Evolutionary conservation across 2,329 filamentous ascomycete species (phyloP), one percentile per base, ranked within the genome.

Genomic region (Westerdykella aurantiaca): DNA sequence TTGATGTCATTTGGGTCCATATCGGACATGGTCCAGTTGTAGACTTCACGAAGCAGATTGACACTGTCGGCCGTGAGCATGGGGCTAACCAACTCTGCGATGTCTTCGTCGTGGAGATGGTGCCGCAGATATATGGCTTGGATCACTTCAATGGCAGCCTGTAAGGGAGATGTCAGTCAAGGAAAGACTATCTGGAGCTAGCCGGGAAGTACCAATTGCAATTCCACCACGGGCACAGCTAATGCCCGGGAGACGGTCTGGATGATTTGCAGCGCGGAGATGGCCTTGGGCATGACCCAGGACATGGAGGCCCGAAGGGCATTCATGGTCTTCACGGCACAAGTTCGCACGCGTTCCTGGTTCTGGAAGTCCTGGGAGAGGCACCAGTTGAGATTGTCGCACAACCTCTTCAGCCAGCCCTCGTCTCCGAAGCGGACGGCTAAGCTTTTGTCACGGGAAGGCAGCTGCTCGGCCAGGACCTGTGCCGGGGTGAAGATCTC

Each of bases 401-500:
- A 84, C 41, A 94, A 77, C 55, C 91, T 82, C 43, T 78, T 75
- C 25, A 97, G 75, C 93, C 93, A 98, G 14, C 93, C 94, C 53
- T 95, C 87, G 34, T 83, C 75, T 12, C 86, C 88, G 62, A 73
- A 85, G 33, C 91, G 82, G 43, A 95, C 80, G 41, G 83, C 78
- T 21, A 83, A 74, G 38, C 77, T 79, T 33, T 78, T 74, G 51
- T 88, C 83, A 53, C 88, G 77, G 55, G 84, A 82, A 10, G 87
- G 84, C 57, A 89, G 88, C 18, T 85, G 77, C 51, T 94, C 85
- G 49, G 80, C 70, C 43, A 95, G 80, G 16, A 95, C 83, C 1
- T 75, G 71, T 18, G 80, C 75, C 1, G 93, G 88, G 0, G 90
- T 95, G 65, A 95, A 94, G 49, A 97, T 89, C 65, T 97, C 93